Percentiles rank a stretch among this genome's conserved stretches.
phyloP scores from a whole-genome alignment of 2,329 filamentous ascomycete species.

The Dactylellina drechsleri region DNA sequence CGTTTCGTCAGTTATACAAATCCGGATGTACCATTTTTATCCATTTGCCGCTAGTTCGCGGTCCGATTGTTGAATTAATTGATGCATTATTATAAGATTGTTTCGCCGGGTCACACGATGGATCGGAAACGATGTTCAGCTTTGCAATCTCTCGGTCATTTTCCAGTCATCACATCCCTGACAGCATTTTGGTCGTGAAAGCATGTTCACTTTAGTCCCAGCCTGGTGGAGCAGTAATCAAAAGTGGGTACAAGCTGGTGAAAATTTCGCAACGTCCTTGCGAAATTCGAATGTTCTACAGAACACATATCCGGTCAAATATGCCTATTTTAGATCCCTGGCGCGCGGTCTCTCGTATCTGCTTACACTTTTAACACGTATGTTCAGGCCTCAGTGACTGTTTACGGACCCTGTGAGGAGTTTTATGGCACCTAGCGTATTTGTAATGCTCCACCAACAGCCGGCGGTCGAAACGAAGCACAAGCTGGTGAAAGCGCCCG shows the following conservation, averaged over 20 bases:
- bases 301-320: conserved; percentile 24
- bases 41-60: conserved; percentile 29
- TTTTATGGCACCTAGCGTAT: conserved; percentile 25
- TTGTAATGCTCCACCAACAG: too few relatives aligned
- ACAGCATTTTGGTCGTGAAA: conserved; percentile 29
- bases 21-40: conserved; percentile 25
- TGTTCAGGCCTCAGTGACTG: too few relatives aligned
- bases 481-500: conserved; percentile 42
- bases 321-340: conserved; percentile 34
- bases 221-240: conserved; percentile 2
- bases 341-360: conserved; percentile 27
- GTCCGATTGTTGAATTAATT: conserved; percentile 10
- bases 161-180: conserved; percentile 2
- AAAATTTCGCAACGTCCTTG: conserved; percentile 14
- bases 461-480: too few relatives aligned
- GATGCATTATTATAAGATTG: conserved; percentile 29
- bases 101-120: conserved; percentile 30
- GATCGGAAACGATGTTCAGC: not conserved
- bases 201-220: not conserved
- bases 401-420: not conserved
- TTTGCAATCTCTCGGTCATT: conserved; percentile 25
- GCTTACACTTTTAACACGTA: too few relatives aligned
- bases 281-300: conserved; percentile 47
- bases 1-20: conserved; percentile 32
- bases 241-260: conserved; percentile 9